phyloP scores from a whole-genome alignment of 2,329 filamentous ascomycete species.

The Leptographium flavum region DNA sequence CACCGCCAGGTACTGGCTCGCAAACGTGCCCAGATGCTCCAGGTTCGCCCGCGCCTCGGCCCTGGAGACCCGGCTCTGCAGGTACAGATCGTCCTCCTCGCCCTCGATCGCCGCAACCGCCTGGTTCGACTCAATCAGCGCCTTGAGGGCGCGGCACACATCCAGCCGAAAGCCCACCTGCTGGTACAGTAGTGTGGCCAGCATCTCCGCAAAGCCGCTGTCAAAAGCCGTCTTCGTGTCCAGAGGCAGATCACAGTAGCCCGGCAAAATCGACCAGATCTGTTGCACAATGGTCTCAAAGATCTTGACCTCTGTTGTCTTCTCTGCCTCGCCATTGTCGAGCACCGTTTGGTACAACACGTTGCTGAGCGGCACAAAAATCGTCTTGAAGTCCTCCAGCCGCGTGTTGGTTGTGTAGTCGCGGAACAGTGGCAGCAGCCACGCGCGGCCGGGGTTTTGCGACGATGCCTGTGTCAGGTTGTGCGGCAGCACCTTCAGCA shows the following conservation, averaged over 20 bases:
- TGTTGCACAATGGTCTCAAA: slow-evolving; percentile 94
- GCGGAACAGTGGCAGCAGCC: slow-evolving; percentile 83
- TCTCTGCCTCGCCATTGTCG: slow-evolving; percentile 67
- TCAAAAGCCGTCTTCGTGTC: slow-evolving; percentile 69
- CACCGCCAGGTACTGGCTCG: slow-evolving; percentile 83
- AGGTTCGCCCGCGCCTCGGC: slow-evolving; percentile 65
- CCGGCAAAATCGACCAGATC: slow-evolving; percentile 85
- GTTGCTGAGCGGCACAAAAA: slow-evolving; percentile 82
- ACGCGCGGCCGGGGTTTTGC: slow-evolving; percentile 74
- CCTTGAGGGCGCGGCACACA: slow-evolving; percentile 74
- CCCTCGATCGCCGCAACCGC: slow-evolving; percentile 55
- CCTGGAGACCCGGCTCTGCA: slow-evolving; percentile 67
- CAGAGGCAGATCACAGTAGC: slow-evolving; percentile 85
- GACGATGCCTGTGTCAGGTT: slow-evolving; percentile 68
- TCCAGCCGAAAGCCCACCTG: slow-evolving; percentile 78
- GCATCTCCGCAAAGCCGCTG: slow-evolving; percentile 73
- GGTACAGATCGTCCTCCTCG: slow-evolving; percentile 58
- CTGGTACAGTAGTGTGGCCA: slow-evolving; percentile 85
- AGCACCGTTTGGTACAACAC: slow-evolving; percentile 78
- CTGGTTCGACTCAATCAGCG: slow-evolving; percentile 83
- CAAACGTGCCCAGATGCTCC: slow-evolving; percentile 61
- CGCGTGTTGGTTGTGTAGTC: slow-evolving; percentile 84
- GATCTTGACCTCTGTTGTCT: slow-evolving; percentile 94
- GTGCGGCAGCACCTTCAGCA: slow-evolving; percentile 69
- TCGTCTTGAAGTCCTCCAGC: slow-evolving; percentile 68